Evolutionary conservation across 2,329 filamentous ascomycete species (phyloP).

Genomic region (Neopestalotiopsis clavispora): DNA sequence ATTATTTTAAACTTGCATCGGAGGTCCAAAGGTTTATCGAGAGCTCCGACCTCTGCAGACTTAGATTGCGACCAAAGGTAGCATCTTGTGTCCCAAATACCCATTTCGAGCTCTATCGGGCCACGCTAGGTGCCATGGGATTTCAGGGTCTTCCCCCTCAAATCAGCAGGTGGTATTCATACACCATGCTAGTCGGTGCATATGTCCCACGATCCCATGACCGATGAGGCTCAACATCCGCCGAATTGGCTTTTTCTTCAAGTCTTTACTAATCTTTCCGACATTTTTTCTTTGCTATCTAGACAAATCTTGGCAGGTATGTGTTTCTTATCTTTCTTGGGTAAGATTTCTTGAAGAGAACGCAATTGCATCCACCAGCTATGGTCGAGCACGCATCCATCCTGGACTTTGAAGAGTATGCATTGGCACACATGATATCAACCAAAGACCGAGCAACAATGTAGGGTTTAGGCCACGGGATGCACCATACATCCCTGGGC

Average conservation of each 20-base stretch:
- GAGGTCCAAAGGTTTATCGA: background rate
- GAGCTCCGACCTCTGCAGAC: background rate
- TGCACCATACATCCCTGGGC: background rate
- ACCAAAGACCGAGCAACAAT: background rate
- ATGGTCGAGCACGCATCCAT: background rate
- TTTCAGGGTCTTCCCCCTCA: background rate
- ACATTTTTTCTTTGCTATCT: background rate
- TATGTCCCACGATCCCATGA: background rate
- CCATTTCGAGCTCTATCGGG: conserved; percentile 1
- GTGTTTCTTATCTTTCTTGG: background rate
- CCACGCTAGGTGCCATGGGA: background rate
- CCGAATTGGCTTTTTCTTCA: background rate
- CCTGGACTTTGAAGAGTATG: background rate
- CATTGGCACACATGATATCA: background rate
- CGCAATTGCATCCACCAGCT: background rate
- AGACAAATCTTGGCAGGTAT: too few relatives aligned
- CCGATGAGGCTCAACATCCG: conserved; percentile 1
- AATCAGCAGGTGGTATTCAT: background rate
- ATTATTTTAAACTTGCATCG: background rate
- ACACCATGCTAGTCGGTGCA: background rate
- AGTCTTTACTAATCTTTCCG: background rate
- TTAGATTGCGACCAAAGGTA: background rate
- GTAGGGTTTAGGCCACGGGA: background rate
- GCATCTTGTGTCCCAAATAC: background rate
- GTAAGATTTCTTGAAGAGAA: background rate